Conservation (phyloP, 148 eudicot genomes). For the Suaeda aralocaspica region DNA sequence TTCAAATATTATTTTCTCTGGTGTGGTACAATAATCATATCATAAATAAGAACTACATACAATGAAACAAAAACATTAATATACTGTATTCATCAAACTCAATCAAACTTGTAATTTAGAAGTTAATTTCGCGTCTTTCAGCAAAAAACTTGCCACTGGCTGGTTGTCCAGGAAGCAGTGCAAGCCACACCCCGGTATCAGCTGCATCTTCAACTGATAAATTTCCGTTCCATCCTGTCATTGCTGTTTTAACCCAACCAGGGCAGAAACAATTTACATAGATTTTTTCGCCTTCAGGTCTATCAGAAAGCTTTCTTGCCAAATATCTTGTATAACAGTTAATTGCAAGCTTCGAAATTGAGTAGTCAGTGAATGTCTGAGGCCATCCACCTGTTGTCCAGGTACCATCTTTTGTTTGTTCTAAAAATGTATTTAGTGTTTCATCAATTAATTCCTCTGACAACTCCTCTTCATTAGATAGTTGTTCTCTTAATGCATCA, state of each 20-base stretch:
- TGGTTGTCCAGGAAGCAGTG: conserved; percentile 58
- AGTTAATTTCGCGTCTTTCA: conserved; percentile 86
- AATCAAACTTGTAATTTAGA: conserved; percentile 20
- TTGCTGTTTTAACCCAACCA: conserved; percentile 93
- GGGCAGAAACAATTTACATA: conserved; percentile 83
- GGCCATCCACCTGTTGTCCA: conserved; percentile 81
- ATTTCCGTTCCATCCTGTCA: conserved; percentile 93
- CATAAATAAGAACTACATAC: neutral
- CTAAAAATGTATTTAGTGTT: conserved; percentile 47
- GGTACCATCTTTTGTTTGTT: conserved; percentile 77
- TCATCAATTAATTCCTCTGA: conserved; percentile 70
- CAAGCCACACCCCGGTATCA: conserved; percentile 96
- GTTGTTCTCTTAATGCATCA: conserved; percentile 57
- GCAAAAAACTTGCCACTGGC: conserved; percentile 76
- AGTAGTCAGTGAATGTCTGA: conserved; percentile 66
- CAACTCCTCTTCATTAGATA: conserved; percentile 48
- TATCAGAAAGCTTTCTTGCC: conserved; percentile 45
- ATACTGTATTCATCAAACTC: neutral
- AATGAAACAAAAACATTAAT: neutral
- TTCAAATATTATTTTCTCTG: neutral
- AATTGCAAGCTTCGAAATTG: conserved; percentile 78
- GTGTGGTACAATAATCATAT: neutral
- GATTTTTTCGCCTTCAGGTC: conserved; percentile 74
- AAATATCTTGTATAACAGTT: conserved; percentile 75
- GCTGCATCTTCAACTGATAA: conserved; percentile 82